Evolutionary conservation across 2,329 filamentous ascomycete genomes (phyloP).

Genomic region (Cladosporium sp.): DNA sequence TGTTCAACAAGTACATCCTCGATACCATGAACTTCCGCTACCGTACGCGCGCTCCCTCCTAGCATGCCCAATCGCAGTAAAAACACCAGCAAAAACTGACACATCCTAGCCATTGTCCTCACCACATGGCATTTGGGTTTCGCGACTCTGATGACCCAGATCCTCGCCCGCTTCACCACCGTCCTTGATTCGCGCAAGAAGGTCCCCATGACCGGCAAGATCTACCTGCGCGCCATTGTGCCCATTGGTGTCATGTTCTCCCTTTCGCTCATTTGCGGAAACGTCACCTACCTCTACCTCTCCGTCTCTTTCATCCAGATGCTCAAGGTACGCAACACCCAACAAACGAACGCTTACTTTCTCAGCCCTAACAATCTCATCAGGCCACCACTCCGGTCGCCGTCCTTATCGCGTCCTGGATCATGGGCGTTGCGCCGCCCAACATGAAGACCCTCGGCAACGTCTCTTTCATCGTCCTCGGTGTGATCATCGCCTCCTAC

Average conservation of each 20-base stretch:
- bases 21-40: conserved; percentile 72
- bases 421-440: conserved; percentile 74
- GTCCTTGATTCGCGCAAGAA: conserved; percentile 91
- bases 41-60: conserved; percentile 35
- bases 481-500: conserved; percentile 88
- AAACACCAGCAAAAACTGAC: conserved; percentile 30
- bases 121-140: conserved; percentile 96
- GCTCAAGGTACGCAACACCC: conserved; percentile 67
- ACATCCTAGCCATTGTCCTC: conserved; percentile 64
- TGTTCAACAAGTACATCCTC: conserved; percentile 99
- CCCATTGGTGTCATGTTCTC: conserved; percentile 96
- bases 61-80: not conserved
- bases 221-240: conserved; percentile 89
- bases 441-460: conserved; percentile 86
- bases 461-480: conserved; percentile 88
- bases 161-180: conserved; percentile 83
- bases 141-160: conserved; percentile 88
- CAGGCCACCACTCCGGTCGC: conserved; percentile 92
- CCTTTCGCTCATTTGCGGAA: conserved; percentile 91
- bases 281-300: conserved; percentile 91
- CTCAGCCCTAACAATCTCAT: conserved; percentile 6
- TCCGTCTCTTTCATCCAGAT: conserved; percentile 98
- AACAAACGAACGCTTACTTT: conserved; percentile 15
- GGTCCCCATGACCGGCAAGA: conserved; percentile 92
- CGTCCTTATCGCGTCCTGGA: conserved; percentile 85